Conservation (phyloP, 176 grass and related monocot species). For the Eremochloa ophiuroides region DNA sequence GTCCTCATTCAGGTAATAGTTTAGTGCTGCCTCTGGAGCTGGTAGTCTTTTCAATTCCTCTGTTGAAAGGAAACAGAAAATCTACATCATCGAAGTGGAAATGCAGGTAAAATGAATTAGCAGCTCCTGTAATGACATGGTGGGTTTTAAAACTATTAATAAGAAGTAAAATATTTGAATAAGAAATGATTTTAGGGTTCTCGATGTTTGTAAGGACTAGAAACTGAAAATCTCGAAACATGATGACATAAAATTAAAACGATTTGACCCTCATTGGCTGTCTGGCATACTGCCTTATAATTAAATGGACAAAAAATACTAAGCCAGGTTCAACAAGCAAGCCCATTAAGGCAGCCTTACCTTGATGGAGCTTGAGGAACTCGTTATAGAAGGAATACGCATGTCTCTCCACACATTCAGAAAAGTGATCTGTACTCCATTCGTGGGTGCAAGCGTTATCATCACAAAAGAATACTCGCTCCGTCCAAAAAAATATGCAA, state of each 20-base stretch:
- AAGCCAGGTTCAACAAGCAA: neutral
- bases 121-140: neutral
- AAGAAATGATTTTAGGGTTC: neutral
- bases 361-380: conserved; percentile 74
- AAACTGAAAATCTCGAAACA: neutral
- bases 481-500: too few species aligned
- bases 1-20: conserved; percentile 88
- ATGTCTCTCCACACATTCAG: conserved; percentile 96
- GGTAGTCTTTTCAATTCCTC: conserved; percentile 81
- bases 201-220: neutral
- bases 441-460: neutral
- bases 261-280: neutral
- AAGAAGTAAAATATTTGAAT: neutral
- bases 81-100: neutral
- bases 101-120: neutral
- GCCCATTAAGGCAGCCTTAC: conserved; percentile 20
- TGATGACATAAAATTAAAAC: neutral
- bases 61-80: conserved; percentile 34
- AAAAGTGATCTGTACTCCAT: conserved; percentile 75
- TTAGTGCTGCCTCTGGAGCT: conserved; percentile 61
- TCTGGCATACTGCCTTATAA: too few species aligned
- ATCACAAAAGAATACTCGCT: neutral
- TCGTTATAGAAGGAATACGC: conserved; percentile 95
- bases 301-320: neutral
- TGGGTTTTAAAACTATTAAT: neutral